Evolutionary conservation across 2,329 filamentous ascomycete genomes (phyloP).

Genomic region (Xylariaceae sp.): DNA sequence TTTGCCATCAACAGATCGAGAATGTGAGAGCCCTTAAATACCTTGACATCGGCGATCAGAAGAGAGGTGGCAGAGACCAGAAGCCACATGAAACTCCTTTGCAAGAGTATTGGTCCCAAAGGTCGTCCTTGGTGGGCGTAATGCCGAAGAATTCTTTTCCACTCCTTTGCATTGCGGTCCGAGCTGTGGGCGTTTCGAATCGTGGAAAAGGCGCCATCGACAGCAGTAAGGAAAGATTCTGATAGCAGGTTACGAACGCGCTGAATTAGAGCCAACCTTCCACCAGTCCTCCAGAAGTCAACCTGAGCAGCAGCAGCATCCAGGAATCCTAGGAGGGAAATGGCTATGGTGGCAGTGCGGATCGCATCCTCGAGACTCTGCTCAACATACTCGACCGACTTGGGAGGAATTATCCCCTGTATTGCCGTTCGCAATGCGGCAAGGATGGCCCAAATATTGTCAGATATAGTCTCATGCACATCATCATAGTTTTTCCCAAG

Average conservation of each 20-base stretch:
- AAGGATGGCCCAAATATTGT: constrained; percentile 72
- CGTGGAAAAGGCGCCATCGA: constrained; percentile 89
- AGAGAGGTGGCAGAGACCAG: constrained; percentile 78
- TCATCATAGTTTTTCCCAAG: constrained; percentile 73
- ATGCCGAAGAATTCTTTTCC: constrained; percentile 83
- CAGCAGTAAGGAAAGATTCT: constrained; percentile 79
- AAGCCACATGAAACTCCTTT: constrained; percentile 85
- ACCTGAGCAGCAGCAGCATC: constrained; percentile 78
- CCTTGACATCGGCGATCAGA: constrained; percentile 65
- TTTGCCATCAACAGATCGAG: constrained; percentile 73
- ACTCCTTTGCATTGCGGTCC: constrained; percentile 72
- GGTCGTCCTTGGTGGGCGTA: constrained; percentile 81
- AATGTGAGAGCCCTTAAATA: constrained; percentile 64
- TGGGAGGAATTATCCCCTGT: constrained; percentile 55
- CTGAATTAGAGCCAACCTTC: constrained; percentile 73
- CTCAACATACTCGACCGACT: constrained; percentile 57
- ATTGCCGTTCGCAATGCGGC: constrained; percentile 68
- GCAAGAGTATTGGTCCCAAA: constrained; percentile 86
- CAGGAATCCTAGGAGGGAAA: constrained; percentile 89
- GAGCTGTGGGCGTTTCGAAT: constrained; percentile 77
- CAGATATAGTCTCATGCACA: constrained; percentile 66
- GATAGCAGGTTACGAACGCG: constrained; percentile 74
- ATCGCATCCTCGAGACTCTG: constrained; percentile 68
- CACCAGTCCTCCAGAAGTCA: constrained; percentile 77
- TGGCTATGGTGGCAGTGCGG: constrained; percentile 72